Evolutionary conservation across 352 stramenopile species (phyloP).

Genomic region (Pythium folliculosum): DNA sequence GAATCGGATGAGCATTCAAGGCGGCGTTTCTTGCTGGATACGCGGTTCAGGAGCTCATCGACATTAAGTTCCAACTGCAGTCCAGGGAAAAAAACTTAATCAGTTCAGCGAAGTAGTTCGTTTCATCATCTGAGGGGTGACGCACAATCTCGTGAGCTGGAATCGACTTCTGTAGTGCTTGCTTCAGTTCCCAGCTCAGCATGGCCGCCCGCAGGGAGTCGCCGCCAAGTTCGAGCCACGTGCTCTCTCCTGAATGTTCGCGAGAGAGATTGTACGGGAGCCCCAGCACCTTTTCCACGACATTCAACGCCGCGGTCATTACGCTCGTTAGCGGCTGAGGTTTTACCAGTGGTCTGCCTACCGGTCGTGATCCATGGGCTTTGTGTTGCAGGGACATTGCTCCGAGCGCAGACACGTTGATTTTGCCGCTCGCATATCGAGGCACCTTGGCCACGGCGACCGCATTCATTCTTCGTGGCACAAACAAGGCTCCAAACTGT

Average conservation of each 20-base stretch:
- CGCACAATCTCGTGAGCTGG: conserved; percentile 30
- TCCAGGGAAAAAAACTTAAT: too few relatives aligned
- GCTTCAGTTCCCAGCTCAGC: conserved; percentile 42
- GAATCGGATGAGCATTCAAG: not conserved
- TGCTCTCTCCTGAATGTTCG: not conserved
- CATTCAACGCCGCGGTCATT: not conserved
- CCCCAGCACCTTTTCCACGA: conserved; percentile 12
- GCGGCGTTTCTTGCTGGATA: not conserved
- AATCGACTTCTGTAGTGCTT: conserved; percentile 23
- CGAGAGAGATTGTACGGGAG: not conserved
- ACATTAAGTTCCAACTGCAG: conserved; percentile 7
- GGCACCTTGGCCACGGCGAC: conserved; percentile 24
- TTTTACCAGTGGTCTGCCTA: not conserved
- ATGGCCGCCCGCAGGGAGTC: conserved; percentile 59
- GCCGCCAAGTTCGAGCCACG: conserved; percentile 49
- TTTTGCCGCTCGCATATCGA: conserved; percentile 45
- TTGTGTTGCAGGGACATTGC: conserved; percentile 6
- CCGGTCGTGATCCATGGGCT: not conserved
- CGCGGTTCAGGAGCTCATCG: not conserved
- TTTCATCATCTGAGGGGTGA: not conserved
- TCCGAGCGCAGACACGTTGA: conserved; percentile 33
- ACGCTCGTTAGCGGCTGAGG: not conserved
- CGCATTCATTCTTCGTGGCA: conserved; percentile 30
- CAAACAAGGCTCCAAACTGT: conserved; percentile 34
- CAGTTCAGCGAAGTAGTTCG: not conserved